Percentiles rank a stretch among this genome's conserved stretches.
phyloP scores from a whole-genome alignment of 306 rosid genomes.

The Datisca glomerata region DNA sequence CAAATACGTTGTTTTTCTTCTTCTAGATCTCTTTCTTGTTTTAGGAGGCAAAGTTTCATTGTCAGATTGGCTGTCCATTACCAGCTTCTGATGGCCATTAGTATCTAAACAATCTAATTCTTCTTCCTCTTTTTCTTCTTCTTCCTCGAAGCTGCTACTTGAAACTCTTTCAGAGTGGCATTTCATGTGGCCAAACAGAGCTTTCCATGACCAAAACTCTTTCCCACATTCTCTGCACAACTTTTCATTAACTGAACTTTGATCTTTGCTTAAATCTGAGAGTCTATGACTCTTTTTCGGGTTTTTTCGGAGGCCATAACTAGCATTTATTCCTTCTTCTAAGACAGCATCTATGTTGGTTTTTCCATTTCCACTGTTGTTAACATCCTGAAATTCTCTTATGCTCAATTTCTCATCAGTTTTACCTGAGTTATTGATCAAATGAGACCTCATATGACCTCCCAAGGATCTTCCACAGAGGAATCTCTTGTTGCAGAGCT shows the following conservation, averaged over 20 bases:
- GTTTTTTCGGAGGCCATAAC: slow-evolving; percentile 66
- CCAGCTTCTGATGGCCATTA: slow-evolving; percentile 25
- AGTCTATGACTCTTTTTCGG: slow-evolving; percentile 64
- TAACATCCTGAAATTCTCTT: not conserved
- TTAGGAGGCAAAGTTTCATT: slow-evolving; percentile 45
- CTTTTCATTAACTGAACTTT: slow-evolving; percentile 26
- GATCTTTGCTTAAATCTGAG: slow-evolving; percentile 29
- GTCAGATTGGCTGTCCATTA: slow-evolving; percentile 56
- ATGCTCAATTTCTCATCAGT: slow-evolving; percentile 21
- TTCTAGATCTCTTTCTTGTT: slow-evolving; percentile 41
- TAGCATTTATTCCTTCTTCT: slow-evolving; percentile 25
- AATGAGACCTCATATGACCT: slow-evolving; percentile 92
- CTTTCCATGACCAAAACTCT: slow-evolving; percentile 66
- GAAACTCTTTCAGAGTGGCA: slow-evolving; percentile 55
- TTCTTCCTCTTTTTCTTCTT: slow-evolving; percentile 33
- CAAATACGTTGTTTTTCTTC: slow-evolving; percentile 55
- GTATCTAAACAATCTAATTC: slow-evolving; percentile 38
- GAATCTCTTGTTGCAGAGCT: slow-evolving; percentile 71
- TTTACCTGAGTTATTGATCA: slow-evolving; percentile 24
- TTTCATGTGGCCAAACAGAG: slow-evolving; percentile 83
- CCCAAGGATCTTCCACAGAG: slow-evolving; percentile 91
- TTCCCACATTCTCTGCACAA: slow-evolving; percentile 78
- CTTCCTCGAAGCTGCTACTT: too few species aligned
- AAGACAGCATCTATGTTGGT: slow-evolving; percentile 4
- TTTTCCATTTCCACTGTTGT: slow-evolving; percentile 4